phyloP scores from a whole-genome alignment of 345 rosid genomes.

The Psidium friedrichsthalianum region DNA sequence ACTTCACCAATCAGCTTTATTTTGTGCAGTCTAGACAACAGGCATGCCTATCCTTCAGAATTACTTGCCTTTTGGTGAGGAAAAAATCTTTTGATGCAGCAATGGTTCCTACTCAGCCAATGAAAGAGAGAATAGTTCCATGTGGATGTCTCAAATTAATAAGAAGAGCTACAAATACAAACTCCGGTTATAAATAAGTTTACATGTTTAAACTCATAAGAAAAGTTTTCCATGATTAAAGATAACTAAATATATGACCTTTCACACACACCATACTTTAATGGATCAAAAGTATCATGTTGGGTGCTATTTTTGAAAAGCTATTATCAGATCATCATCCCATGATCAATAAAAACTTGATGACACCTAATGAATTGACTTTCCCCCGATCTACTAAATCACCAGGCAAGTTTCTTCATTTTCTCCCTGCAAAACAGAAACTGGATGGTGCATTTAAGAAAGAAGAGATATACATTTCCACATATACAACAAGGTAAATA shows the following conservation, averaged over 20 bases:
- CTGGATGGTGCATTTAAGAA: not conserved
- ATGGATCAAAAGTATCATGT: not conserved
- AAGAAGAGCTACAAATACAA: not conserved
- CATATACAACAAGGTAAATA: not conserved
- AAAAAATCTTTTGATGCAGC: slow-evolving; percentile 45
- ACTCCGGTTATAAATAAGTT: not conserved
- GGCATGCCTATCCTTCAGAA: slow-evolving; percentile 23
- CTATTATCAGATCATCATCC: not conserved
- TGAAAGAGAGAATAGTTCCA: slow-evolving; percentile 1
- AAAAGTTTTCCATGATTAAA: not conserved
- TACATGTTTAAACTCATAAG: not conserved
- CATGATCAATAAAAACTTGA: not conserved
- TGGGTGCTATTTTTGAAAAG: not conserved
- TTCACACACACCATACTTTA: not conserved
- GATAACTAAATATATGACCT: not conserved
- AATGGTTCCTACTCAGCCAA: slow-evolving; percentile 8
- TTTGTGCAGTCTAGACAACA: slow-evolving; percentile 34
- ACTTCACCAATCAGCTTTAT: slow-evolving; percentile 49
- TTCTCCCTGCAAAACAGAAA: not conserved
- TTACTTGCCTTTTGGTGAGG: slow-evolving; percentile 52
- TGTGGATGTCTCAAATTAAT: not conserved
- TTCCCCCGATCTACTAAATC: not conserved
- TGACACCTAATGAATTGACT: not conserved
- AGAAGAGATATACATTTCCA: not conserved
- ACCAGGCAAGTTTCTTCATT: not conserved